Evolutionary conservation across 768 basidiomycete genomes (phyloP), one percentile per base, ranked within the genome.

Genomic region (Xerocomellus dryophilus): DNA sequence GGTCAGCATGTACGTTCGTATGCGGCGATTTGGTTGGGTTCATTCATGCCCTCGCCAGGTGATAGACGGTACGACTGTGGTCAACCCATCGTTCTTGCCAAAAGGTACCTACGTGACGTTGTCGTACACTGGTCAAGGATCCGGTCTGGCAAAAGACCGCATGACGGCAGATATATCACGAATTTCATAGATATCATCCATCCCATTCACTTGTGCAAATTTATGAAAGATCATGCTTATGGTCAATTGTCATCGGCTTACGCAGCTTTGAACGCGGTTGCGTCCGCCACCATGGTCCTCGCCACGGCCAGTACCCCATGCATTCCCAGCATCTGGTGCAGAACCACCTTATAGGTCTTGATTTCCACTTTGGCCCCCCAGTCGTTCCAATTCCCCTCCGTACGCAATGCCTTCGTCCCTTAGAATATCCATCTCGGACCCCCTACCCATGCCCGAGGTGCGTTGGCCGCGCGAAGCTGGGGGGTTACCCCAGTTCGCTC

Each of bases 81-180:
- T 98, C 59, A 99, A 99, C 66, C 94, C 97, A 1, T 90, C 90
- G 0, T 85, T 81, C 61, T 71, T 94, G 52, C 74, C 75, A 17
- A 89, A 87, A 65, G 76, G 79, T 21, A 76, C 73, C 23, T 88
- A 82, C 45, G 81, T 77, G 2, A 73, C 70, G 38, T 59, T 88
- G 12, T 58, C 68, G n/a, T 70, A 71, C 42, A 47, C 49, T 31
- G 69, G 70, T 27, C 57, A 58, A 40, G 66, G 60, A 34, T 58
- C 63, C 2, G 70, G 66, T 44, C 49, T 61, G 17, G 58, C 62
- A 9, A 61, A 56, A 41, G 70, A 70, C 6, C 70, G 69, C 23
- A 68, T 71, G 50, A 47, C 58, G 35, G 45, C 39, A 20, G 62
- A 70, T 40, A 65, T 70, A 58, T 56, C 61, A 12, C 68, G 18